A percentile compares a stretch with the other conserved stretches of the same genome.
These are phyloP conservation scores for Xenosphaeropsis pyriputrescens DNA, from an alignment of 2,329 filamentous ascomycete species.

Conservation along the genomic window DNA sequence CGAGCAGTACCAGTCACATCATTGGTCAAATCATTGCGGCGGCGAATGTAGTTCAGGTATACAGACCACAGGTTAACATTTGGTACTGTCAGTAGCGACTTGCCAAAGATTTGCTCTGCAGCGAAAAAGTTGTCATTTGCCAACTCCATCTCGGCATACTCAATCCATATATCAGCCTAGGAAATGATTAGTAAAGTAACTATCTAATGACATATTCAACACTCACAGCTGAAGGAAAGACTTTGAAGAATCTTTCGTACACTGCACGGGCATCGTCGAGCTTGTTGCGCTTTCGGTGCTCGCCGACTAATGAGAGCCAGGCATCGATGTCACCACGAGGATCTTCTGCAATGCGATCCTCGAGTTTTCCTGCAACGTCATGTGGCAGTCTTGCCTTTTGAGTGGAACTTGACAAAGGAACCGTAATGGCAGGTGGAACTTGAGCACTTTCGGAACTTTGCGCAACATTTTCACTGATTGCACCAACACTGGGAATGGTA, in stretches of 20 bases:
- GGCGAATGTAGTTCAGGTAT: constrained; percentile 90
- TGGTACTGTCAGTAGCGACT: constrained; percentile 62
- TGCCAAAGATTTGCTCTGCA: constrained; percentile 72
- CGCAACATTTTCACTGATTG: constrained; percentile 1
- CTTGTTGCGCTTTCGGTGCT: constrained; percentile 70
- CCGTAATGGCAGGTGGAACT: neutral
- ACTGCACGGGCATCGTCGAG: constrained; percentile 65
- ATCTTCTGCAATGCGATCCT: constrained; percentile 85
- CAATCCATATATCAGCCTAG: constrained; percentile 83
- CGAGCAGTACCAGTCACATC: constrained; percentile 67
- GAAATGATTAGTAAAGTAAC: constrained; percentile 18
- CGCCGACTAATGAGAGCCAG: constrained; percentile 76
- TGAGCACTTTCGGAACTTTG: constrained; percentile 6
- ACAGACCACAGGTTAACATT: constrained; percentile 83
- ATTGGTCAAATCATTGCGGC: constrained; percentile 72
- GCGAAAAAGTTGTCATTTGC: constrained; percentile 68
- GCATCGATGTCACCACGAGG: constrained; percentile 84
- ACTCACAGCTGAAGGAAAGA: constrained; percentile 87
- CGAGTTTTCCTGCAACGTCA: constrained; percentile 34
- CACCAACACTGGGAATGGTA: constrained; percentile 2
- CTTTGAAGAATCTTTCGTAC: constrained; percentile 74
- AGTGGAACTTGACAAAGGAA: neutral
- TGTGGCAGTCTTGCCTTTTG: constrained; percentile 19
- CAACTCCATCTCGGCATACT: constrained; percentile 80
- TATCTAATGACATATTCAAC: neutral